Percentiles rank a stretch among this genome's conserved stretches.
phyloP scores from a whole-genome alignment of 768 basidiomycete species.

The Boletus vinaceobasis region DNA sequence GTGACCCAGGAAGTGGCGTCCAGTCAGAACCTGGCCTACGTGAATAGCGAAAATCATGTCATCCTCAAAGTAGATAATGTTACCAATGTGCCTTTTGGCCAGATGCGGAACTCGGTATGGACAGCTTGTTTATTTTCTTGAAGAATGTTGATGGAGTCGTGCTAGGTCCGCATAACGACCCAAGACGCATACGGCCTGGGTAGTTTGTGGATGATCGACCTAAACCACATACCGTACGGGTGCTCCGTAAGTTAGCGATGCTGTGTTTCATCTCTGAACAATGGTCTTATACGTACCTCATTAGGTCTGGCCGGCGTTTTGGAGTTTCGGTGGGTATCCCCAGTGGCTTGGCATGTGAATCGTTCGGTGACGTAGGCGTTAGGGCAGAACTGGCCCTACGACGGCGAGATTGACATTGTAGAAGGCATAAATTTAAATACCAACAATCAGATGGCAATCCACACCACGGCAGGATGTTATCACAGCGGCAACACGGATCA shows the following conservation, averaged over 20 bases:
- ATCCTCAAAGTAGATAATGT: constrained; percentile 75
- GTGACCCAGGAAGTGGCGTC: constrained; percentile 46
- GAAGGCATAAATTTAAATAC: constrained; percentile 54
- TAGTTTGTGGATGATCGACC: constrained; percentile 46
- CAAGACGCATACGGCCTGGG: constrained; percentile 42
- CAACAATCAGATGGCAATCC: constrained; percentile 57
- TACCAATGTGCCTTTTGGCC: constrained; percentile 46
- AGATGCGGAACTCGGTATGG: constrained; percentile 58
- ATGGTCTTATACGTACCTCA: background rate
- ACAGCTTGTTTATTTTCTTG: background rate
- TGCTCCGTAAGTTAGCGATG: constrained; percentile 43
- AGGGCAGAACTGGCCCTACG: constrained; percentile 38
- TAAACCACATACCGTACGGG: constrained; percentile 51
- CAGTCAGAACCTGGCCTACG: constrained; percentile 50
- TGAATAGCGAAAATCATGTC: constrained; percentile 59
- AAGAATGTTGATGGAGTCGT: background rate
- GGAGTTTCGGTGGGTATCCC: constrained; percentile 26
- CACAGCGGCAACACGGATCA: constrained; percentile 30
- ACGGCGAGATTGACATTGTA: constrained; percentile 59
- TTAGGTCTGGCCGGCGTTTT: constrained; percentile 33
- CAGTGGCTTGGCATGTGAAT: background rate
- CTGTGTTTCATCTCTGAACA: constrained; percentile 1
- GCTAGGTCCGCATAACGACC: constrained; percentile 45
- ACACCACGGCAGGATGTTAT: constrained; percentile 42
- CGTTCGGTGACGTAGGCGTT: background rate